Evolutionary conservation across 345 rosid genomes (phyloP), one percentile per base, ranked within the genome.

Genomic region (Melaleuca quinquenervia): DNA sequence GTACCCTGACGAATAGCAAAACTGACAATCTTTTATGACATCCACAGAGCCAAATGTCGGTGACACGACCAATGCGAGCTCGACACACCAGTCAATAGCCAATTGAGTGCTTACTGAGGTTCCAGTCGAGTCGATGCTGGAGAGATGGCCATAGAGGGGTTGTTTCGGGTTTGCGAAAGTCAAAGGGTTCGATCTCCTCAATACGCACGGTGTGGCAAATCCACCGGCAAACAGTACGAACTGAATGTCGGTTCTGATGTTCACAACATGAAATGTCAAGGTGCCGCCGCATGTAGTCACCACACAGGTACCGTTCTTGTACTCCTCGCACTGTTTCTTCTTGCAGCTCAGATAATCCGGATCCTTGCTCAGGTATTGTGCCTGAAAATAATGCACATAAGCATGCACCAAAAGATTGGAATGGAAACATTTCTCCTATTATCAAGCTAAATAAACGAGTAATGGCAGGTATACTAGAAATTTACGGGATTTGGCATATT

Each of bases 141-240:
- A 92, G 82, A 94, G 84, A 82, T 92, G 97, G 6, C 90, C 94
- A 87, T 93, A 82, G 3, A 93, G 85, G 3, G 97, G 97, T 50
- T 85, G 85, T 44, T 86, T 92, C 5, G 96, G 94, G 84, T 91
- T 92, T 3, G 93, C 89, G 85, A 94, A 93, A 7, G 84, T 88
- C 18, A 94, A 18, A 15, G 94, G 89, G 26, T 52, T 9, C 2
- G 95, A 83, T 60, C 90, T 89, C 13, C 86, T 84, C 83, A 94
- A 44, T 55, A 93, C 36, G 89, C 97, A 94, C 15, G 97, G 96
- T 0, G 86, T 85, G 0, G n/a, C 53, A 41, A 94, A 94, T 20
- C 97, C 97, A 4, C 92, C 94, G 16, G 87, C 58, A 10, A 94
- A 92, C 32, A 94, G 85, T 32, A 93, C 94, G 70, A 94, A 94